Conservation (phyloP, 352 stramenopile genomes). For the Pythium biforme region DNA sequence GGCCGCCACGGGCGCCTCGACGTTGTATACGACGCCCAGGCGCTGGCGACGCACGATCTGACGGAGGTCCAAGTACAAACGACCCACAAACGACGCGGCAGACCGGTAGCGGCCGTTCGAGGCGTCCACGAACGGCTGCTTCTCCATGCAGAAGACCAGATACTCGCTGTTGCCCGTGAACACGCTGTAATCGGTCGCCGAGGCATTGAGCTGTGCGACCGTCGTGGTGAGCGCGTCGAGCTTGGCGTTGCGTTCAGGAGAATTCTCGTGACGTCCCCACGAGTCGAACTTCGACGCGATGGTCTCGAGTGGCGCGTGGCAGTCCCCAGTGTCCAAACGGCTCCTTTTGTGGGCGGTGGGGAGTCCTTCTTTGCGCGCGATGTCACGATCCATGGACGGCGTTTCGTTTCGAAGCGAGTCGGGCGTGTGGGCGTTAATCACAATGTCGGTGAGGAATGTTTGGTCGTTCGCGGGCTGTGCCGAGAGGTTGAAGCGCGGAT, state of each 20-base stretch:
- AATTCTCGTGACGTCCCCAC: background rate
- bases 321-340: background rate
- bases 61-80: conserved; percentile 5
- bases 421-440: background rate
- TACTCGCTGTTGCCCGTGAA: conserved; percentile 6
- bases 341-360: too few relatives aligned
- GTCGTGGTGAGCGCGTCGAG: conserved; percentile 2
- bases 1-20: background rate
- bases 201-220: background rate
- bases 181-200: conserved; percentile 1
- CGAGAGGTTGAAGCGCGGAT: conserved; percentile 2
- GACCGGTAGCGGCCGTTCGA: background rate
- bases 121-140: background rate
- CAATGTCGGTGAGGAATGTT: conserved; percentile 9
- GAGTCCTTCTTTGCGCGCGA: background rate
- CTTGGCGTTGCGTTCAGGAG: background rate
- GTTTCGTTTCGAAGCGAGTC: background rate
- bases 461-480: background rate
- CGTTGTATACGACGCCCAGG: conserved; percentile 8
- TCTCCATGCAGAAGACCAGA: conserved; percentile 9
- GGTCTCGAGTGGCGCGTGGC: background rate
- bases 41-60: conserved; percentile 10
- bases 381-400: background rate
- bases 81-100: conserved; percentile 3
- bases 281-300: background rate